Conservation (phyloP, 176 grass and related monocot genomes). For the Musa itinerans region DNA sequence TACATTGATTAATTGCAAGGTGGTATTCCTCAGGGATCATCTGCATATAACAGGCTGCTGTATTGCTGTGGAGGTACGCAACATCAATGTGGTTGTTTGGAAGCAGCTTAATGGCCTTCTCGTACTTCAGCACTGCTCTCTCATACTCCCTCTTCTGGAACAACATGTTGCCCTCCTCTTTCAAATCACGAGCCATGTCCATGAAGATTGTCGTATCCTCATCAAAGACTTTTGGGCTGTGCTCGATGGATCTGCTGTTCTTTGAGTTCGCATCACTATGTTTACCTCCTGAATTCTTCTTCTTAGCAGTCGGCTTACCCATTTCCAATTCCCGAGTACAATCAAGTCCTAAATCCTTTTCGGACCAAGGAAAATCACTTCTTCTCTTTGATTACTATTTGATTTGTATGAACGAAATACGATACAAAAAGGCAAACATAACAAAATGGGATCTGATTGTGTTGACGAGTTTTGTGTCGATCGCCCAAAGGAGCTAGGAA, state of each 20-base stretch:
- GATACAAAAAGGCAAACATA: background rate
- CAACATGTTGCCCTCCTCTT: slow-evolving; percentile 77
- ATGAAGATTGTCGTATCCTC: slow-evolving; percentile 69
- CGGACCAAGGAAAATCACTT: background rate
- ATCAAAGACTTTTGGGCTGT: slow-evolving; percentile 43
- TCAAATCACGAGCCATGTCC: slow-evolving; percentile 60
- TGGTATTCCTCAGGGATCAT: slow-evolving; percentile 61
- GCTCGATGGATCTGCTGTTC: slow-evolving; percentile 25
- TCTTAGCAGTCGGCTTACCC: slow-evolving; percentile 74
- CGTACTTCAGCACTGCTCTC: slow-evolving; percentile 60
- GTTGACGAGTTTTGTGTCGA: background rate
- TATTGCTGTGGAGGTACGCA: slow-evolving; percentile 70
- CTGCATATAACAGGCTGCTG: slow-evolving; percentile 92
- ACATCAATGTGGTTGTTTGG: slow-evolving; percentile 45
- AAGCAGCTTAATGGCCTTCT: slow-evolving; percentile 68
- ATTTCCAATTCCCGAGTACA: slow-evolving; percentile 17
- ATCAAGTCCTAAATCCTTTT: background rate
- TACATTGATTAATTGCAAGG: slow-evolving; percentile 78
- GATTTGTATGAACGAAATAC: background rate
- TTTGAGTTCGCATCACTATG: slow-evolving; percentile 47
- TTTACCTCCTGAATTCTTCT: slow-evolving; percentile 29
- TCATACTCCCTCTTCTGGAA: slow-evolving; percentile 84
- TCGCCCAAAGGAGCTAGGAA: background rate
- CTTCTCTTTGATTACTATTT: background rate
- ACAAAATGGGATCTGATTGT: background rate